phyloP scores from a whole-genome alignment of 2,329 filamentous ascomycete species.

The Dactylonectria macrodidyma region DNA sequence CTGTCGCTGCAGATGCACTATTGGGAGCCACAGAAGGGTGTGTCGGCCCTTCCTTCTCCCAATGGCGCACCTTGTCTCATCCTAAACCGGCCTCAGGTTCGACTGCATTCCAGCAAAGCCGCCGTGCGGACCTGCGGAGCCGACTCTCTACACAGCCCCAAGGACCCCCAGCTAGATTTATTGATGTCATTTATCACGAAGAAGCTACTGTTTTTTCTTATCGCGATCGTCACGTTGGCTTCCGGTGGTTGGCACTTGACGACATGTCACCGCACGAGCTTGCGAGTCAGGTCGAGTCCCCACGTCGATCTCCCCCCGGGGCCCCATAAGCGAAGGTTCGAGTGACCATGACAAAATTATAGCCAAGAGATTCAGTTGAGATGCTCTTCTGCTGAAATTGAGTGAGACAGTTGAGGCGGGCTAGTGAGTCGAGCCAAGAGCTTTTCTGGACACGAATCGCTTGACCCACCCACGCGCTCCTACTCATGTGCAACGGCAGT shows the following conservation, averaged over 20 bases:
- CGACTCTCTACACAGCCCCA: slow-evolving; percentile 1
- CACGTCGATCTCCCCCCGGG: slow-evolving; percentile 11
- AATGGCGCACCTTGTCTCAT: slow-evolving; percentile 21
- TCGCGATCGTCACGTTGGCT: slow-evolving; percentile 25
- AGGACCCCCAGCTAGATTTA: no score
- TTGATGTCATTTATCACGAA: slow-evolving; percentile 16
- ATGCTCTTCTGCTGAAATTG: slow-evolving; percentile 9
- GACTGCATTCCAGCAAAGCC: slow-evolving; percentile 21
- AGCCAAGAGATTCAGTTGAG: not conserved
- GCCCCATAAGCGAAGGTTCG: slow-evolving; percentile 15
- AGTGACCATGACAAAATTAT: not conserved
- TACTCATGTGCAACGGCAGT: slow-evolving; percentile 14
- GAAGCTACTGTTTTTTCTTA: not conserved
- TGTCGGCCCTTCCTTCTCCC: slow-evolving; percentile 17
- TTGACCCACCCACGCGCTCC: slow-evolving; percentile 11
- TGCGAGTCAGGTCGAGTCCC: slow-evolving; percentile 18
- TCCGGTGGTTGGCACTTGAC: slow-evolving; percentile 6
- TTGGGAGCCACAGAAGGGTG: not conserved
- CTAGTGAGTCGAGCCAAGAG: slow-evolving; percentile 19
- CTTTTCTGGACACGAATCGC: slow-evolving; percentile 14
- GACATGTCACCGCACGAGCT: slow-evolving; percentile 3
- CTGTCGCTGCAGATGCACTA: not conserved
- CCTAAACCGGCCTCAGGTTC: not conserved
- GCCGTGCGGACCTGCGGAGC: not conserved
- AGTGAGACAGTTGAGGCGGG: slow-evolving; percentile 23